Conservation (phyloP, 352 stramenopile species). For the Phytophthora ohioensis region DNA sequence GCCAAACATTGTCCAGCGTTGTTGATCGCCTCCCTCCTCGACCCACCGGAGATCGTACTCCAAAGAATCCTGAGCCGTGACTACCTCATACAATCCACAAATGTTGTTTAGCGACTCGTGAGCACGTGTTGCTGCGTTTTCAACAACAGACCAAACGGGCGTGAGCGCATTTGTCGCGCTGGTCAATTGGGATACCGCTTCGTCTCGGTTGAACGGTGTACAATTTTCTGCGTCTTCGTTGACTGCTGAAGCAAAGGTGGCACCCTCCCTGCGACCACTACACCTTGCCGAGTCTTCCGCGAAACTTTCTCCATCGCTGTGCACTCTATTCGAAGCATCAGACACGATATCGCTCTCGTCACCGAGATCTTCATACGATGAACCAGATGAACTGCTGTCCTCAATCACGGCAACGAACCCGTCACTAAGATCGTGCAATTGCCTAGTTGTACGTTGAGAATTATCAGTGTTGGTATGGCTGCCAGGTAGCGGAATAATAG, state of each 20-base stretch:
- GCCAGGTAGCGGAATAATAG: neutral
- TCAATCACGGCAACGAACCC: constrained; percentile 7
- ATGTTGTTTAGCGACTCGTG: constrained; percentile 14
- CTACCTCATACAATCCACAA: neutral
- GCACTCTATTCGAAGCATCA: neutral
- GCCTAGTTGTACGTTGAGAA: neutral
- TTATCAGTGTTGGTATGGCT: neutral
- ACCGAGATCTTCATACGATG: neutral
- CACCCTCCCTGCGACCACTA: neutral
- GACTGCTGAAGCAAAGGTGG: neutral
- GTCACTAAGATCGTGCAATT: neutral
- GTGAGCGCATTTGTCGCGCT: neutral
- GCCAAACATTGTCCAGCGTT: constrained; percentile 40
- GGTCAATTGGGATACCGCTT: neutral
- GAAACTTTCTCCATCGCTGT: neutral
- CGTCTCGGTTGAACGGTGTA: neutral
- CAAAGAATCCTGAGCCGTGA: constrained; percentile 10
- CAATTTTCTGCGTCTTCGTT: constrained; percentile 1
- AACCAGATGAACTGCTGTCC: neutral
- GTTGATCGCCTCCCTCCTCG: constrained; percentile 14
- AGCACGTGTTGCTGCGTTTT: constrained; percentile 13
- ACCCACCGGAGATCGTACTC: constrained; percentile 35
- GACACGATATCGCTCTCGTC: neutral
- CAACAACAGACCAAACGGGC: constrained; percentile 9
- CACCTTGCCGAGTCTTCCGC: neutral